Evolutionary conservation across 1,139 yeast species (phyloP).

Genomic region (Candida mesenterica): DNA sequence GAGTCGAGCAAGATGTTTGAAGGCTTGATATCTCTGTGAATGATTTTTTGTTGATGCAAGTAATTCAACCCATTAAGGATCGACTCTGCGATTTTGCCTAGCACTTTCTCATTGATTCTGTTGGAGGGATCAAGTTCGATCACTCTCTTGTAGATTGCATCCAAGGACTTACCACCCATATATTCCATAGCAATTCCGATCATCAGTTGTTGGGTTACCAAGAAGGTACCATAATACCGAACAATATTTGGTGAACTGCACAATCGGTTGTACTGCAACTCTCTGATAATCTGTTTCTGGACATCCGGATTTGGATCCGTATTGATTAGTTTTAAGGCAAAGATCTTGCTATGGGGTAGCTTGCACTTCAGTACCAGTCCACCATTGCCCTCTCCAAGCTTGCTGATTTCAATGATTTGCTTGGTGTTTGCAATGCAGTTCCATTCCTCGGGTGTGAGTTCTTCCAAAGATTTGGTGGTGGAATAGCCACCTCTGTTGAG

Average conservation of each 20-base stretch:
- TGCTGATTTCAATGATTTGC: slow-evolving; percentile 59
- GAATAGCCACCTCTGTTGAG: neutral
- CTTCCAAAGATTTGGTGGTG: slow-evolving; percentile 35
- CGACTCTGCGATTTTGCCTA: slow-evolving; percentile 86
- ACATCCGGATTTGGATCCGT: slow-evolving; percentile 81
- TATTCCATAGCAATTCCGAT: slow-evolving; percentile 93
- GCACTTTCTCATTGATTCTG: slow-evolving; percentile 85
- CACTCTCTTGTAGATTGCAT: slow-evolving; percentile 78
- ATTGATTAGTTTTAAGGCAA: slow-evolving; percentile 82
- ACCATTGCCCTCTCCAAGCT: slow-evolving; percentile 92
- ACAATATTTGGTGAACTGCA: slow-evolving; percentile 86
- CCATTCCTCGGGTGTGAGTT: slow-evolving; percentile 80
- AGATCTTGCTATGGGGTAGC: slow-evolving; percentile 51
- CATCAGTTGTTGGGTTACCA: slow-evolving; percentile 71
- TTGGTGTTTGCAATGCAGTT: slow-evolving; percentile 55
- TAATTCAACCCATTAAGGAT: slow-evolving; percentile 83
- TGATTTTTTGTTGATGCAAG: slow-evolving; percentile 80
- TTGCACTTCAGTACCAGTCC: slow-evolving; percentile 84
- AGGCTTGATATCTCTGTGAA: slow-evolving; percentile 93
- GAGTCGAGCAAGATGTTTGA: slow-evolving; percentile 79
- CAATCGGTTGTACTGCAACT: slow-evolving; percentile 79
- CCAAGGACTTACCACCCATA: slow-evolving; percentile 91
- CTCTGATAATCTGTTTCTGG: slow-evolving; percentile 81
- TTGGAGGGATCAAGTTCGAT: slow-evolving; percentile 65
- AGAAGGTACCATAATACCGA: slow-evolving; percentile 86